Base-by-base conservation (phyloP, 441 rosid species). In the Aquilaria agallochum region DNA sequence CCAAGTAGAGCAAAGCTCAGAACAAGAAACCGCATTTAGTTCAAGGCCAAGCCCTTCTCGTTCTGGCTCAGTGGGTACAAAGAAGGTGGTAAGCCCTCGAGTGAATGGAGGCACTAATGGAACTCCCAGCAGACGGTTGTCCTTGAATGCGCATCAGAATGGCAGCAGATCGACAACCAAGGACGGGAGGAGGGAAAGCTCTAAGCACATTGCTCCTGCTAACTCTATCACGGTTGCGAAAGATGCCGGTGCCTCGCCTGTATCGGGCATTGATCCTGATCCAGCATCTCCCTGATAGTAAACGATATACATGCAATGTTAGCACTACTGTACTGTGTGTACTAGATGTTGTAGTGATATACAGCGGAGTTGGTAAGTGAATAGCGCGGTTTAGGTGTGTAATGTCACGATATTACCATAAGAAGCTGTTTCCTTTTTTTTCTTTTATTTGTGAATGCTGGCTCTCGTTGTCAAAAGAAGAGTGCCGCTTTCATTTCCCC, bases 21-120 rank as follows among this genome's bases (percentile, higher is more conserved):
- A 91, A 60, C 94, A 86, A 73, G 97, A 91, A 60, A 31, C 85
- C 54, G 73, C 71, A 4, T 84, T 83, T 34, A 83, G 90, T 57
- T 68, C 92, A 31, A 86, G 83, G 71, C 83, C 96, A 9, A 91
- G 96, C 71, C 96, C 96, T 56, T 94, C 96, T 27, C 80, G 92
- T 59, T 79, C 42, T 5, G 42, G 42, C 42, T 1, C 90, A 0
- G 80, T 62, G 2, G 73, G 86, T 59, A 60, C 85, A 4, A 91
- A 88, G 77, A 88, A 85, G 72, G 83, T 69, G 36, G 63, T 73
- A 5, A 87, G 87, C 4, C 69, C 94, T 44, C 83, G 89, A 14
- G 67, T 83, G 27, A 86, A 86, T 59, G 90, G 87, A 44, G 87
- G 87, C 60, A 68, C 78, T 12, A 90, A 86, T 34, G 97, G 97